Base-by-base conservation (phyloP, 441 rosid genomes). In the Pelargonium hybrid region DNA sequence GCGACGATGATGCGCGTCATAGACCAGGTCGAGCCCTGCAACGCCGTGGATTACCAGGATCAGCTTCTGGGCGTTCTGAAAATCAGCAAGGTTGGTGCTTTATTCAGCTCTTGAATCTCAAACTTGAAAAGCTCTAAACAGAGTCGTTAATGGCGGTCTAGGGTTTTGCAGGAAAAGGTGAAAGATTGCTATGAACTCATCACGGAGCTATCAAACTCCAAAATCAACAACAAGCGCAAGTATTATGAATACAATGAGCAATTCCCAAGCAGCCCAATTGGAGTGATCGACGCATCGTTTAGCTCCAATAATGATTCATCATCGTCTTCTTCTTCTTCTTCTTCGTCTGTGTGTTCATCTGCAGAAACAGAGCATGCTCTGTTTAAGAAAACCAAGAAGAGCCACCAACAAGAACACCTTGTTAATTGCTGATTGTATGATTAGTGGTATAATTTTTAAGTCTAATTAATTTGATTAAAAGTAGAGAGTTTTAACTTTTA, bases 1-100 rank as follows among this genome's bases (percentile, higher is more conserved):
- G 93, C 98, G 2, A 83, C 93, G 56, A 91, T 93, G 96, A 82
- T 88, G 90, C 85, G 81, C 74, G 83, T 83, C 71, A 87, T 91
- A 13, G 87, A 86, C 79, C 86, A 87, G 79, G 87, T 90, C 73
- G 91, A 91, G 73, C 86, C 86, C 18, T 69, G 73, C 69, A 82
- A 85, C 66, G 73, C 89, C 70, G 43, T 74, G 66, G 87, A 81
- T 54, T 84, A 86, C 76, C 83, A 87, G 71, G 77, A 79, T 66
- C 90, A 87, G 69, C 94, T 94, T 54, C 85, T 90, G 56, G 71
- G 68, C 71, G 85, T 83, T 66, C 90, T 94, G 67, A 83, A 81
- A 76, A 80, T 82, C 39, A 77, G 76, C 83, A 78, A 84, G 92
- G 97, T 88, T 71, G 25, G 85, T 67, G 15, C 48, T 73, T 6